These are phyloP conservation scores for Phycomyces blakesleeanus DNA, from an alignment of 192 early-diverging fungal species.

Conservation along the genomic window DNA sequence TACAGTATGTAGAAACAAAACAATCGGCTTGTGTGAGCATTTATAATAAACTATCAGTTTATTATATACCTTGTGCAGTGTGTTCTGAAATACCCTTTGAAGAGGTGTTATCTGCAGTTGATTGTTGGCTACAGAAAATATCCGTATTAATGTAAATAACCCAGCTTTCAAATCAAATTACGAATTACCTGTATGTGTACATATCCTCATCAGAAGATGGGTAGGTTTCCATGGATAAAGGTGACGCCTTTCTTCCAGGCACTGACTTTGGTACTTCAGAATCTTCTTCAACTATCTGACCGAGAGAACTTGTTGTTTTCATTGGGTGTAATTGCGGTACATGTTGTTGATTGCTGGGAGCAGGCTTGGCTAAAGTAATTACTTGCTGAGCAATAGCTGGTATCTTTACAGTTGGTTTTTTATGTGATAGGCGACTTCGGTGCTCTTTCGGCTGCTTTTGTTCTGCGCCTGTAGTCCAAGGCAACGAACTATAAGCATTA, in stretches of 20 bases:
- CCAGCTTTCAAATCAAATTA: neutral
- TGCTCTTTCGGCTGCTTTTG: neutral
- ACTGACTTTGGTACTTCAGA: neutral
- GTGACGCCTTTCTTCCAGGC: neutral
- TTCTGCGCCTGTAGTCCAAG: conserved; percentile 14
- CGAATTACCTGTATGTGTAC: neutral
- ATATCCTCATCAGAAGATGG: conserved; percentile 1
- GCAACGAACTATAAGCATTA: conserved; percentile 7
- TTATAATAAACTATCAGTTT: neutral
- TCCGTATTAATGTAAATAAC: neutral
- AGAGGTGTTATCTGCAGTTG: neutral
- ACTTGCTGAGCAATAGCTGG: neutral
- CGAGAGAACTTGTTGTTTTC: too few relatives aligned
- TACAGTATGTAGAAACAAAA: neutral
- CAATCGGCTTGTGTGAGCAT: neutral
- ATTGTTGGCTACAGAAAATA: neutral
- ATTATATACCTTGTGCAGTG: neutral
- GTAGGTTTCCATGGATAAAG: neutral
- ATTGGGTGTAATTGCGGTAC: neutral
- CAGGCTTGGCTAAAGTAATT: too few relatives aligned
- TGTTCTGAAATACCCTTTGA: neutral
- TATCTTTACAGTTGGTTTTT: neutral
- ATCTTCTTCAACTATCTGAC: too few relatives aligned
- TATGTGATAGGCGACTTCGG: neutral
- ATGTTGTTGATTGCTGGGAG: neutral